A percentile compares a stretch with the other conserved stretches of the same genome.
These are phyloP conservation scores for Metschnikowia sp. DNA, from an alignment of 805 yeast species.

Conservation along the genomic window DNA sequence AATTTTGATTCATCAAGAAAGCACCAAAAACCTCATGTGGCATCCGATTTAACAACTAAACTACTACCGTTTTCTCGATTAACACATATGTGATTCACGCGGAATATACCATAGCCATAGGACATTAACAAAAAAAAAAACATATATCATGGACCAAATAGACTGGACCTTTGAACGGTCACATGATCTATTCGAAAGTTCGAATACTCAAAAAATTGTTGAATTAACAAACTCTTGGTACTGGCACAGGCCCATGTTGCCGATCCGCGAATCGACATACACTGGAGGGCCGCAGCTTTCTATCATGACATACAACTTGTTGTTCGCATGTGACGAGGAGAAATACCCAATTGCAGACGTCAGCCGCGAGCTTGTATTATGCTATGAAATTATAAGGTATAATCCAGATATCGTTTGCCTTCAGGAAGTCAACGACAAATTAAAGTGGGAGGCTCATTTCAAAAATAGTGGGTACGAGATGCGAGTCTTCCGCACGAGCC, in stretches of 20 bases:
- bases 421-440: background rate
- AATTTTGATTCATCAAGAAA: too few species aligned
- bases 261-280: background rate
- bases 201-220: too few species aligned
- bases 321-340: background rate
- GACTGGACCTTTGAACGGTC: background rate
- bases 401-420: constrained; percentile 4
- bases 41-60: too few species aligned
- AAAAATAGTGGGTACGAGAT: background rate
- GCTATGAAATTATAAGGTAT: background rate
- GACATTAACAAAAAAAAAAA: background rate
- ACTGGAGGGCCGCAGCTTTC: constrained; percentile 2
- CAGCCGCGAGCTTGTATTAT: background rate
- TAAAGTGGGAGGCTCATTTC: background rate
- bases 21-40: too few species aligned
- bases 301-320: constrained; percentile 4
- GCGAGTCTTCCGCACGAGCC: background rate
- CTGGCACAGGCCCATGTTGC: background rate
- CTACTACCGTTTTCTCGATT: background rate
- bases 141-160: background rate
- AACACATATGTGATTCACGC: background rate
- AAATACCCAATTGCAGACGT: background rate
- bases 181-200: too few species aligned
- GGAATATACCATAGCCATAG: background rate
- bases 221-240: background rate